Evolutionary conservation across 768 basidiomycete genomes (phyloP), one percentile per base, ranked within the genome.

Genomic region (Psilocybe sp.): DNA sequence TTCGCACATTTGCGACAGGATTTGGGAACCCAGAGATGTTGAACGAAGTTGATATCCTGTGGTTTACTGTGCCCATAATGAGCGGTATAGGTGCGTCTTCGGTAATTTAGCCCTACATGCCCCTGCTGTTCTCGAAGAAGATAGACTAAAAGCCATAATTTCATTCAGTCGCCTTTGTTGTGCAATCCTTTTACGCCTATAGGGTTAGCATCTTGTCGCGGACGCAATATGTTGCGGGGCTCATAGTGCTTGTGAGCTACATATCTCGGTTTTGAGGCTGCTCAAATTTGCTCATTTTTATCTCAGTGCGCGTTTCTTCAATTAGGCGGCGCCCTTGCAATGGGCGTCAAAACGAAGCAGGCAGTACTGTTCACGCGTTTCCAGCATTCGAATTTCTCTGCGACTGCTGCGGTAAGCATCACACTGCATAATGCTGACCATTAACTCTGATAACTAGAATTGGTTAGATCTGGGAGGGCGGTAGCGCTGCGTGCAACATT

Each of bases 31-130:
- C 52, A 11, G 44, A 39, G 9, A 39, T 54, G 0, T 42, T 62
- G 14, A 49, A 55, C 16, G 33, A 49, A 4, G 41, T 62, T 11
- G 51, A 54, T 36, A 46, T 56, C 1, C 32, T 52, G 31, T 60
- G 58, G 58, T 53, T 57, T 31, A 52, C 54, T 13, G 40, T 59
- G 34, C 52, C 52, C 28, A 51, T 57, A 19, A 54, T 57, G 52
- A 57, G 56, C 28, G 56, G 56, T 10, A 31, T 57, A 11, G 50
- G 56, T 54, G 44, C 34, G 52, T 47, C 19, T 13, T 16, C 41
- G 9, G 18, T 42, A 3, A 8, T 20, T 5, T n/a, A n/a, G n/a
- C n/a, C 18, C 28, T 41, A 19, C 36, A 12, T 13, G 23, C 3
- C 20, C 19, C 15, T 28, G 9, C 15, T 18, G 5, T n/a, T 12